Conservation (phyloP, 225 moss, liverwort and hornwort species). For the Pleurozium schreberi region DNA sequence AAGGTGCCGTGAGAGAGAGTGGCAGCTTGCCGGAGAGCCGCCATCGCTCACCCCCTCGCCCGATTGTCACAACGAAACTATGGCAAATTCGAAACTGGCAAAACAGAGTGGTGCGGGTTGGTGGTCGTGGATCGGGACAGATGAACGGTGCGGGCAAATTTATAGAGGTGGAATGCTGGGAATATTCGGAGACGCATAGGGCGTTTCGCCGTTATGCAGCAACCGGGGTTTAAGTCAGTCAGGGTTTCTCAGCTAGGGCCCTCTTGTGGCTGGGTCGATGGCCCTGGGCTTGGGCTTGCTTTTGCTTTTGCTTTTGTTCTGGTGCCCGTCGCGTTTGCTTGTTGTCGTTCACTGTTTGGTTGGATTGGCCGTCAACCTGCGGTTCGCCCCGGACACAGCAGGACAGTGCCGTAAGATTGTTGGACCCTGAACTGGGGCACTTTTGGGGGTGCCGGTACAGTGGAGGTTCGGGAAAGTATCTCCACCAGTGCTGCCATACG, state of each 20-base stretch:
- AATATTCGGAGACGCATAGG: neutral
- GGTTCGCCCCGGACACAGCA: neutral
- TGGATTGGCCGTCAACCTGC: neutral
- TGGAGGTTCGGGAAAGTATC: neutral
- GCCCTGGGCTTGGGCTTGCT: no score
- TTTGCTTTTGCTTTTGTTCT: no score
- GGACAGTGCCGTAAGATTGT: neutral
- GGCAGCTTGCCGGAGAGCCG: neutral
- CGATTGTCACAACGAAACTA: neutral
- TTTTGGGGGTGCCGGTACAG: neutral
- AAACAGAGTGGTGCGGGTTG: neutral
- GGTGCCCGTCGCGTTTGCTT: neutral
- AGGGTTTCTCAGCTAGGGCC: neutral
- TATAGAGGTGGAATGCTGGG: neutral
- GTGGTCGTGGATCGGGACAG: neutral
- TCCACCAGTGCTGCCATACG: neutral
- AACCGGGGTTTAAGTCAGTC: neutral
- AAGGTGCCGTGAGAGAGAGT: neutral
- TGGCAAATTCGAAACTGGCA: neutral
- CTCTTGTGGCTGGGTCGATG: neutral
- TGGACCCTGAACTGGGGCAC: neutral
- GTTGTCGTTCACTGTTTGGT: neutral
- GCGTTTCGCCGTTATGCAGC: conserved; percentile 20
- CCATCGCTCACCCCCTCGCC: neutral
- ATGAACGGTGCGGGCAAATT: neutral